These are phyloP conservation scores for Lentinula edodes DNA, from an alignment of 768 basidiomycete genomes.

Conservation along the genomic window DNA sequence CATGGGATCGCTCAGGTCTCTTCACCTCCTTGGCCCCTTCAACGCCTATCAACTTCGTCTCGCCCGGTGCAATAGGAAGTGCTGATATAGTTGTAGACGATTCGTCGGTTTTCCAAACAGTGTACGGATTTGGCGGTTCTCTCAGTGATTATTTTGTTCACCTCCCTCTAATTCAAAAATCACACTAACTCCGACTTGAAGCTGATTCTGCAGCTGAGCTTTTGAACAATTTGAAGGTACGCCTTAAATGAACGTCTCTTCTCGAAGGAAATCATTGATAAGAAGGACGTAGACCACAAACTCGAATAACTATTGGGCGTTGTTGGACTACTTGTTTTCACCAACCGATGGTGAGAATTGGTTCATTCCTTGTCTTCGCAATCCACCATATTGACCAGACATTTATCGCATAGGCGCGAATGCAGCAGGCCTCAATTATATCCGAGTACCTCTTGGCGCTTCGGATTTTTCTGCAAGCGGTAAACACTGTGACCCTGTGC, in stretches of 20 bases:
- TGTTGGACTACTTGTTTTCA: constrained; percentile 57
- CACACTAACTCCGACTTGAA: constrained; percentile 18
- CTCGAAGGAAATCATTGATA: not conserved
- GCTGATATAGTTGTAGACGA: constrained; percentile 65
- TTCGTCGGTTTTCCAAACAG: constrained; percentile 47
- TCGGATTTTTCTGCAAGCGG: constrained; percentile 64
- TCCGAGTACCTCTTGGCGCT: constrained; percentile 68
- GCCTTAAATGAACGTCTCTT: not conserved
- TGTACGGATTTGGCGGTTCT: constrained; percentile 62
- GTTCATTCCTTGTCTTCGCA: not conserved
- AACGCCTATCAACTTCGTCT: constrained; percentile 50
- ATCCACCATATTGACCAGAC: not conserved
- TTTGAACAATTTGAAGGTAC: constrained; percentile 62
- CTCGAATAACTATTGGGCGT: constrained; percentile 48
- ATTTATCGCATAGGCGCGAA: constrained; percentile 22
- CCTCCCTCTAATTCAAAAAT: not conserved
- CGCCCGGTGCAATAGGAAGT: constrained; percentile 49
- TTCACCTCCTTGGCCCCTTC: constrained; percentile 44
- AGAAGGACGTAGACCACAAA: constrained; percentile 35
- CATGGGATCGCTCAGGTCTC: constrained; percentile 44
- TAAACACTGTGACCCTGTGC: constrained; percentile 19
- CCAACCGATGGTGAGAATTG: constrained; percentile 41
- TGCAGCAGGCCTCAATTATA: constrained; percentile 62
- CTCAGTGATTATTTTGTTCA: constrained; percentile 40
- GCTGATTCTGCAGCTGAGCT: constrained; percentile 68